Evolutionary conservation across 345 rosid genomes (phyloP).

Genomic region (Lepidium africanum): DNA sequence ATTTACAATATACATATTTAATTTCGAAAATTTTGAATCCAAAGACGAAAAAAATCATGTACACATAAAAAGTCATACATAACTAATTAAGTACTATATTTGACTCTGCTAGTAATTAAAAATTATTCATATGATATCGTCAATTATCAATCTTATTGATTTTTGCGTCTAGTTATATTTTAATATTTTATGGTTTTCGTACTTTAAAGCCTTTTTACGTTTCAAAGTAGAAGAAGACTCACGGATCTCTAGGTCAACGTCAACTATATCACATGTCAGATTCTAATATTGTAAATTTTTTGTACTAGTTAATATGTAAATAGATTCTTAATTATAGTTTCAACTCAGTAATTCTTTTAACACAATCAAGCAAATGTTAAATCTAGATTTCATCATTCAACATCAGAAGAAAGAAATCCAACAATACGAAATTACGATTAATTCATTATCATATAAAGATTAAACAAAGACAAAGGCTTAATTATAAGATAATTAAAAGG

Average conservation of each 20-base stretch:
- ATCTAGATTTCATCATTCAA: background rate
- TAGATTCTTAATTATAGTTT: background rate
- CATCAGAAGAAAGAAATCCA: background rate
- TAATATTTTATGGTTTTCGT: constrained; percentile 3
- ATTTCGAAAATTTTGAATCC: background rate
- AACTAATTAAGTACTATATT: background rate
- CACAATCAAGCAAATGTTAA: background rate
- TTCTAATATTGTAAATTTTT: background rate
- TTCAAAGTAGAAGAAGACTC: constrained; percentile 18
- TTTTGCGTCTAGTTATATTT: constrained; percentile 1
- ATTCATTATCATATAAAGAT: constrained; percentile 1
- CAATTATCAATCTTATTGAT: background rate
- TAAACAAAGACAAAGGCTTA: background rate
- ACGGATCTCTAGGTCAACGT: constrained; percentile 23
- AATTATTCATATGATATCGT: background rate
- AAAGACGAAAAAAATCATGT: background rate
- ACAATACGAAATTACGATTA: constrained; percentile 1
- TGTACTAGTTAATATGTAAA: too few relatives aligned
- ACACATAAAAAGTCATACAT: background rate
- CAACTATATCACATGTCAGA: background rate
- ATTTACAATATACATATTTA: background rate
- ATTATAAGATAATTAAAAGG: background rate
- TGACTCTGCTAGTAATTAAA: background rate
- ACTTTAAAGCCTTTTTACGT: constrained; percentile 13
- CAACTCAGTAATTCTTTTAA: background rate